Conservation (phyloP, 1,284 basidiomycete genomes). For the Malassezia restricta region DNA sequence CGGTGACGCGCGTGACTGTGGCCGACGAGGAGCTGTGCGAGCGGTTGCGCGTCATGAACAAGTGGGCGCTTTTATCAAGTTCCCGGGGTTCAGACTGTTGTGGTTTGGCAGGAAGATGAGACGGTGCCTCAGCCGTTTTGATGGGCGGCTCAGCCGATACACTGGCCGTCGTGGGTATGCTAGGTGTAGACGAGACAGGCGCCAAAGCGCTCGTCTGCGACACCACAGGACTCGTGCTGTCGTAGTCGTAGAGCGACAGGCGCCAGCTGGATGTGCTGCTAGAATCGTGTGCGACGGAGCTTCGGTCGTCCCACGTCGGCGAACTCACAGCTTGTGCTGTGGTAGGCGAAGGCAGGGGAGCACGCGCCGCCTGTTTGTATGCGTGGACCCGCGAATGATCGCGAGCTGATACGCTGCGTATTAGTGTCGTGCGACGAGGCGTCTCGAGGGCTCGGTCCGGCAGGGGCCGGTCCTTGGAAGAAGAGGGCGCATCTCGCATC, state of each 20-base stretch:
- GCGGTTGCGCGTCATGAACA: not conserved
- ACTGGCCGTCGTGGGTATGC: not conserved
- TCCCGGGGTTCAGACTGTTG: not conserved
- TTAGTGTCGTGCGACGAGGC: conserved; percentile 10
- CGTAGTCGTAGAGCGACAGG: conserved; percentile 5
- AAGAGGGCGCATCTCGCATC: not conserved
- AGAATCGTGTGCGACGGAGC: not conserved
- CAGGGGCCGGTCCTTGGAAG: not conserved
- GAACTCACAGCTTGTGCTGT: not conserved
- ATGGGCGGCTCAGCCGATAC: not conserved
- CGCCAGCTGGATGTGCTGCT: conserved; percentile 2
- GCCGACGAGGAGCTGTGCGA: not conserved
- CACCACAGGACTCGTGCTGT: not conserved
- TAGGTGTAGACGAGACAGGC: not conserved
- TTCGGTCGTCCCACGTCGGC: not conserved
- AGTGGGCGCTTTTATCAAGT: not conserved
- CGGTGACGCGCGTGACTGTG: not conserved
- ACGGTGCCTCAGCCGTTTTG: not conserved
- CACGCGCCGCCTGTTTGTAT: not conserved
- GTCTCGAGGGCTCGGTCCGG: not conserved
- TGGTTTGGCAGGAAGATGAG: not conserved
- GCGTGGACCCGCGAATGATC: conserved; percentile 6
- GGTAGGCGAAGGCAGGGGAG: not conserved
- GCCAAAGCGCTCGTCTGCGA: not conserved
- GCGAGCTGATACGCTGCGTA: conserved; percentile 16